Base-by-base conservation (phyloP, 31 red algal genomes). In the Endocladia muricata region DNA sequence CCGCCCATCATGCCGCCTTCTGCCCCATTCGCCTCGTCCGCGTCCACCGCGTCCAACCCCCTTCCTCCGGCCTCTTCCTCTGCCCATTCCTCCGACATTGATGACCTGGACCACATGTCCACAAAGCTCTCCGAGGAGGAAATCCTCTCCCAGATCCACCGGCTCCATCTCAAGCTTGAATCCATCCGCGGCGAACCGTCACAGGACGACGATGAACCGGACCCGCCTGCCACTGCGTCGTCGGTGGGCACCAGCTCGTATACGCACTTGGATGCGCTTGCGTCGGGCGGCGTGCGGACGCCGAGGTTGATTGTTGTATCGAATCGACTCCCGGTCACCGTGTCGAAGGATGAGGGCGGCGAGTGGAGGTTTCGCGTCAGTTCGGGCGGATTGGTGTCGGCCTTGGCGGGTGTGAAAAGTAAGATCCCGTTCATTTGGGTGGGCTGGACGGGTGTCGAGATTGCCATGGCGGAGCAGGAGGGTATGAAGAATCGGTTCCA, bases 111-210 rank as follows among this genome's bases (percentile, higher is more conserved):
- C 73, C 26, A 61, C 21, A 43, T 57, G 55, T 61, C 40, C 73
- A 21, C 78, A 59, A 25, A 60, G 62, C 19, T 49, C 37, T 37
- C 67, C 74, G 43, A 55, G 77, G 4, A 91, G 84, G 58, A 90
- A 90, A 60, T 89, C 84, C 3, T 85, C 90, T 57, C 61, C 75
- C 9, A 87, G 88, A 33, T 85, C 91, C 54, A 86, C 86, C 79
- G 93, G 91, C 74, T 91, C 87, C 26, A 87, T 86, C 6, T 78
- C 91, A 44, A 83, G 87, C 55, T 76, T 11, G 87, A 86, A 68
- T 35, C 48, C 57, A 60, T 79, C 7, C 41, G 84, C 19, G 60
- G 34, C 1, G 88, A 76, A 11, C 39, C 76, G 4, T 6, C 76
- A 1, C 23, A 23, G 26, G 59, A 51, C 26, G 81, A 67, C 13